A percentile compares a stretch with the other conserved stretches of the same genome.
Conservation (phyloP, 2,329 filamentous ascomycete genomes). For the Shiraia bambusicola region DNA sequence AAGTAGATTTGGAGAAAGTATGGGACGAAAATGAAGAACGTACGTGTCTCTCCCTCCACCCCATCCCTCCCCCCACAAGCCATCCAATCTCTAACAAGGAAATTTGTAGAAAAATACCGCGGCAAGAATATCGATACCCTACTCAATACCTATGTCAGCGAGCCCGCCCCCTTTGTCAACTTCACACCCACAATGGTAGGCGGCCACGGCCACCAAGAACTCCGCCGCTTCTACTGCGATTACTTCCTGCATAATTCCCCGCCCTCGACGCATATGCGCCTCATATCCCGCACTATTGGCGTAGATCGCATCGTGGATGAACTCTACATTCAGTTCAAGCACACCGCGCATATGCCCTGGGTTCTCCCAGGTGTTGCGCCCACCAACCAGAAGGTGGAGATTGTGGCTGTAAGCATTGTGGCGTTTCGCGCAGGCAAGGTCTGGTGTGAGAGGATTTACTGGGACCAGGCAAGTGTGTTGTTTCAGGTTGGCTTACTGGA, state of each 20-base stretch:
- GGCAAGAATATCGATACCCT: constrained; percentile 41
- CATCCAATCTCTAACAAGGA: constrained; percentile 5
- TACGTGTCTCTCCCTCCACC: constrained; percentile 12
- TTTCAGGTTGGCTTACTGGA: constrained; percentile 61
- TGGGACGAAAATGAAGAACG: constrained; percentile 48
- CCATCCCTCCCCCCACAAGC: not conserved
- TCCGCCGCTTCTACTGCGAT: constrained; percentile 56
- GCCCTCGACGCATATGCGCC: constrained; percentile 53
- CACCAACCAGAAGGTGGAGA: constrained; percentile 59
- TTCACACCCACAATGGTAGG: constrained; percentile 51
- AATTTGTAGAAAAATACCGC: constrained; percentile 40
- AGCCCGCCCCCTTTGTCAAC: constrained; percentile 44
- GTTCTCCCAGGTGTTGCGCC: constrained; percentile 60
- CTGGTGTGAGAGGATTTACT: constrained; percentile 61
- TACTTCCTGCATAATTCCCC: constrained; percentile 55
- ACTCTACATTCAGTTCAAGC: constrained; percentile 58
- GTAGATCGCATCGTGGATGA: constrained; percentile 63
- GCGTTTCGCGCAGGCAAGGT: constrained; percentile 56
- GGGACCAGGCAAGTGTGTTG: constrained; percentile 63
- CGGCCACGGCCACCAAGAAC: constrained; percentile 46
- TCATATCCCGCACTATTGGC: constrained; percentile 61
- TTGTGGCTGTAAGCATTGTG: constrained; percentile 59
- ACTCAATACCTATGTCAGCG: constrained; percentile 41
- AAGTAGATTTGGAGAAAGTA: constrained; percentile 49
- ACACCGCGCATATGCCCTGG: constrained; percentile 59